Base-by-base conservation (phyloP, 257 asterid genomes). In the Fraxinus pennsylvanica region DNA sequence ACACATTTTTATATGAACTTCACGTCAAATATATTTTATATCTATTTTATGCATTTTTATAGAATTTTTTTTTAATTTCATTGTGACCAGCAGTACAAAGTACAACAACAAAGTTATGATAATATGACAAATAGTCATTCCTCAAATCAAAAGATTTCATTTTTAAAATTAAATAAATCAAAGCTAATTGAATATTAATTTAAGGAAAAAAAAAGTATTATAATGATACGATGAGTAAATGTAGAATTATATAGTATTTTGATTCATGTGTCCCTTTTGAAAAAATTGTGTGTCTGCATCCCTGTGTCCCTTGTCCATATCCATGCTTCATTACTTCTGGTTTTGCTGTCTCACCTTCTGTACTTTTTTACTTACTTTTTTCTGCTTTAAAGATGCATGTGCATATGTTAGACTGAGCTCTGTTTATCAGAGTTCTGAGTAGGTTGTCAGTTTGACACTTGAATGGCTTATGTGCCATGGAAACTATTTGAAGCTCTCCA, bases 401-500 rank as follows among this genome's bases (percentile, higher is more conserved):
- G n/a, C 4, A 19, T 10, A 45, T 66, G 70, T 38, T 32, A 54
- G 22, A 41, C 75, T 65, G 85, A 63, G 74, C 74, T 61, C 12
- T 36, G 75, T 74, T 76, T 45, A 75, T 65, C 29, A 19, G n/a
- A 77, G n/a, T 35, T 33, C 5, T 59, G 39, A 59, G 29, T 43
- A 59, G 69, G 69, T 76, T 76, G 65, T 67, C 17, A 9, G 8
- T 25, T 63, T 63, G 69, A 63, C 13, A 14, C 35, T 63, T 63
- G 29, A 12, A 27, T 19, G 4, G 6, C 36, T 25, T 27, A 27
- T 10, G 35, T 27, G 1, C 8, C 35, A 25, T 63, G 32, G 43
- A 19, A 33, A 25, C 14, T 71, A 70, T 7, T 25, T 76, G 35
- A 8, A 78, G 81, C 84, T 36, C 33, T 50, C 68, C 14, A 12